A percentile compares a stretch with the other conserved stretches of the same genome.
These are phyloP conservation scores for Hyparrhenia diplandra DNA, from an alignment of 176 grass and related monocot species.

Conservation along the genomic window DNA sequence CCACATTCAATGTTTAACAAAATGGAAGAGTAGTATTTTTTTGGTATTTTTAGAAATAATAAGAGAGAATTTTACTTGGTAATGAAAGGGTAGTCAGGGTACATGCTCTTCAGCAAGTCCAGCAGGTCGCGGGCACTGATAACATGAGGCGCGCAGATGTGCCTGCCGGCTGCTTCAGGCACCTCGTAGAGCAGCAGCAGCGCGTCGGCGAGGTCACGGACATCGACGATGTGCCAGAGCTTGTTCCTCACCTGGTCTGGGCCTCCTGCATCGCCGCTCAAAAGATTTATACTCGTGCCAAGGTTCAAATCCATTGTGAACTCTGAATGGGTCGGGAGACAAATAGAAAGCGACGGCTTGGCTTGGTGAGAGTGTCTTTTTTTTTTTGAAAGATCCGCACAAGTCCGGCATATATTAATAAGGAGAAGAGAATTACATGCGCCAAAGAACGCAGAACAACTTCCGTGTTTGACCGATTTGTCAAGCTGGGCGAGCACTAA, in stretches of 20 bases:
- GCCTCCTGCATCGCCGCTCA: background rate
- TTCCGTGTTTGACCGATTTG: too few species aligned
- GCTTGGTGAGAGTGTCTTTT: too few species aligned
- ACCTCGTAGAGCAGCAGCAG: conserved; percentile 30
- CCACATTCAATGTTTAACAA: too few species aligned
- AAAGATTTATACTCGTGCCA: background rate
- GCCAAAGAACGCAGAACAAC: too few species aligned
- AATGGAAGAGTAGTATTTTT: background rate
- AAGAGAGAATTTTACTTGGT: conserved; percentile 1
- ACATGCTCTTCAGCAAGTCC: conserved; percentile 29
- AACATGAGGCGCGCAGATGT: conserved; percentile 35
- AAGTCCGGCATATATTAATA: too few species aligned
- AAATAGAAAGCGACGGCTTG: background rate
- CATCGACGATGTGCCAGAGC: conserved; percentile 36
- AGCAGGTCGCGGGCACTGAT: conserved; percentile 13
- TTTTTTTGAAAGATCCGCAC: too few species aligned
- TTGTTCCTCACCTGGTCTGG: conserved; percentile 23
- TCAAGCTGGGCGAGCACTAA: too few species aligned
- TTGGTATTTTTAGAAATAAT: background rate
- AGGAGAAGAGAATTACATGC: too few species aligned
- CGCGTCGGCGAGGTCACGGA: conserved; percentile 22
- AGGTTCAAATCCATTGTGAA: background rate
- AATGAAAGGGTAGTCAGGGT: conserved; percentile 29
- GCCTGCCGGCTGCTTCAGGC: conserved; percentile 9
- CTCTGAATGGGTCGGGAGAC: background rate